These are phyloP conservation scores for Talaromyces sp. DNA, from an alignment of 2,329 filamentous ascomycete species.

Conservation along the genomic window DNA sequence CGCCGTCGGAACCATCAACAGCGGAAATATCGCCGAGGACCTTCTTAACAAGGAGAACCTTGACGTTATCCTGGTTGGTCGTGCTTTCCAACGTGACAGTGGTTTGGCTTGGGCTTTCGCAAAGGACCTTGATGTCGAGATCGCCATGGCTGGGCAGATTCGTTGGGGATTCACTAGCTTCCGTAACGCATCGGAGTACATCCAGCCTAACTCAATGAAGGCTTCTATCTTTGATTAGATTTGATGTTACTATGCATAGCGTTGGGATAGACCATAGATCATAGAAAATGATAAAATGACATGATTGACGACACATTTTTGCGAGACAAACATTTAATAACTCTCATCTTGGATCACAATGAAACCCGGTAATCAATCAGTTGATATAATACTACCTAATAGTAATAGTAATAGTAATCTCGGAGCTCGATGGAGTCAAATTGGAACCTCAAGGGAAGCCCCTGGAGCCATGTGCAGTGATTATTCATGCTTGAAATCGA, in stretches of 20 bases:
- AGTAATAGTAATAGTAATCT: too few species aligned
- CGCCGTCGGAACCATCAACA: slow-evolving; percentile 74
- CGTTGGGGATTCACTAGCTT: slow-evolving; percentile 40
- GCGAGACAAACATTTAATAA: slow-evolving; percentile 13
- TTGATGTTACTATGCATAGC: background rate
- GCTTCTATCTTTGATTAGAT: slow-evolving; percentile 31
- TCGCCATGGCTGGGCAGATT: slow-evolving; percentile 74
- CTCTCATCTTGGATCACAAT: too few species aligned
- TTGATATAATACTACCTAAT: too few species aligned
- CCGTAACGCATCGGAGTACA: slow-evolving; percentile 31
- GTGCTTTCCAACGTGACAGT: slow-evolving; percentile 30
- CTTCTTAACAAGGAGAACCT: slow-evolving; percentile 55
- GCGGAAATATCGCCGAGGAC: slow-evolving; percentile 68
- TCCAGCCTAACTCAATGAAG: slow-evolving; percentile 29
- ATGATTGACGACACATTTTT: background rate
- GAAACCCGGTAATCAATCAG: too few species aligned
- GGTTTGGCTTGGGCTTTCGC: slow-evolving; percentile 54
- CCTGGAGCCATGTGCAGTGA: too few species aligned
- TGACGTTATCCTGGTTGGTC: slow-evolving; percentile 66
- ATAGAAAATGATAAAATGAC: slow-evolving; percentile 1
- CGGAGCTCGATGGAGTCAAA: too few species aligned
- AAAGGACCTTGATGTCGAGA: slow-evolving; percentile 69
- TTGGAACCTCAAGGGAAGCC: too few species aligned
- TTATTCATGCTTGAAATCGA: too few species aligned
- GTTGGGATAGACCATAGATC: background rate